Conservation (phyloP, 768 basidiomycete species). For the Chalciporus piperatus region DNA sequence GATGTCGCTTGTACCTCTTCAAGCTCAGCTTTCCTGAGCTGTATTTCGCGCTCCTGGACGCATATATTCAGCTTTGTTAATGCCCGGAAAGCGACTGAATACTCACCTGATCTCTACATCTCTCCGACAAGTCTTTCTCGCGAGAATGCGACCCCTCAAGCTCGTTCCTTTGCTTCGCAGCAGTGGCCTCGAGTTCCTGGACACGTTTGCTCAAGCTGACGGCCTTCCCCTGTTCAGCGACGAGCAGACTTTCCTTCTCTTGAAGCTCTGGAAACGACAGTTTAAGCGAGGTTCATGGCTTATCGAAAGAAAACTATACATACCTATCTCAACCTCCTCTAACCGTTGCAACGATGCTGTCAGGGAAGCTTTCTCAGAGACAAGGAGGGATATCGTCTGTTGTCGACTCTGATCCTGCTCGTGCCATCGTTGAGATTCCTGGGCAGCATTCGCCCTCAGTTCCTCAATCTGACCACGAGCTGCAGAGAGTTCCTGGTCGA, state of each 20-base stretch:
- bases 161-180: conserved; percentile 38
- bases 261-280: conserved; percentile 38
- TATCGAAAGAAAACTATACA: conserved; percentile 39
- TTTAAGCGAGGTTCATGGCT: not conserved
- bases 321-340: conserved; percentile 61
- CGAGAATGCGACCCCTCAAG: conserved; percentile 37
- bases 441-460: conserved; percentile 12
- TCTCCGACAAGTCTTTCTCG: conserved; percentile 50
- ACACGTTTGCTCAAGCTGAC: conserved; percentile 41
- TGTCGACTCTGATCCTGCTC: conserved; percentile 54
- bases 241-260: conserved; percentile 39
- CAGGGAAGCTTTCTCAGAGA: conserved; percentile 67
- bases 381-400: conserved; percentile 73
- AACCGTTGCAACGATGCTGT: conserved; percentile 56
- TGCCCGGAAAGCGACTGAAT: not conserved
- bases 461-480: conserved; percentile 20
- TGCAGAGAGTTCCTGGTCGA: conserved; percentile 22
- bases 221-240: conserved; percentile 41
- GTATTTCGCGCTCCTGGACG: conserved; percentile 70
- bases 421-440: conserved; percentile 19
- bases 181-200: conserved; percentile 40
- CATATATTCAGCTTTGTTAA: not conserved
- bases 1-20: conserved; percentile 53
- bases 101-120: conserved; percentile 31
- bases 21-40: conserved; percentile 53